phyloP scores from a whole-genome alignment of 768 basidiomycete species.

The Gyrodon lividus region DNA sequence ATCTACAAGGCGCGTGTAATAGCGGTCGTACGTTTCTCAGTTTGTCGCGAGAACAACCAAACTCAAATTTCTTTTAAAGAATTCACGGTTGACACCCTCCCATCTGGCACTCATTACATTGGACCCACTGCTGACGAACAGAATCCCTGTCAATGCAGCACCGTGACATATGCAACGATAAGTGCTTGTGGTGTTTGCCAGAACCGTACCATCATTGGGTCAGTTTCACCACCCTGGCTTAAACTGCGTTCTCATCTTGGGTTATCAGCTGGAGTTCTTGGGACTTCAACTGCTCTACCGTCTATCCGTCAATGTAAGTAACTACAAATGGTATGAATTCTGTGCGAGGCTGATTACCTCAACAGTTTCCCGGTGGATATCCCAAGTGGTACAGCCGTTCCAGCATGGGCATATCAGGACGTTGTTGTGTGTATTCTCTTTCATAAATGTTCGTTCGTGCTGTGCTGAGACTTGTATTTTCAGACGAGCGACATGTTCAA shows the following conservation, averaged over 20 bases:
- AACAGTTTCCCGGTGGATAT: constrained; percentile 47
- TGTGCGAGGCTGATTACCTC: neutral
- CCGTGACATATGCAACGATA: constrained; percentile 53
- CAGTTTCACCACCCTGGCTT: constrained; percentile 2
- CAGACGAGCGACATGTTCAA: constrained; percentile 42
- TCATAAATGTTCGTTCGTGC: neutral
- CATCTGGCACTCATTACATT: constrained; percentile 27
- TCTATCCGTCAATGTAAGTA: constrained; percentile 31
- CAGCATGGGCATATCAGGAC: constrained; percentile 63
- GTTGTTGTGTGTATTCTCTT: constrained; percentile 39
- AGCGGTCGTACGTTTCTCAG: constrained; percentile 37
- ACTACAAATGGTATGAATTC: neutral
- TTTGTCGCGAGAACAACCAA: constrained; percentile 7
- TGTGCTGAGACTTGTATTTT: constrained; percentile 4
- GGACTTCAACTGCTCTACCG: constrained; percentile 45
- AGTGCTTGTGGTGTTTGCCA: constrained; percentile 62
- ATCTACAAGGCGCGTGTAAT: constrained; percentile 42
- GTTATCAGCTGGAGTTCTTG: constrained; percentile 49
- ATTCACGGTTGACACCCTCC: constrained; percentile 39
- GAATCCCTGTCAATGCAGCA: constrained; percentile 51
- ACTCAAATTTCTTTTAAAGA: constrained; percentile 28
- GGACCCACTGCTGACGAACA: constrained; percentile 31
- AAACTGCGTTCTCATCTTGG: constrained; percentile 1
- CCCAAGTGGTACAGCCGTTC: constrained; percentile 49
- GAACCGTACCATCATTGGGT: constrained; percentile 39